Conservation (phyloP, 2,329 filamentous ascomycete species). For the Botrytis fabae region DNA sequence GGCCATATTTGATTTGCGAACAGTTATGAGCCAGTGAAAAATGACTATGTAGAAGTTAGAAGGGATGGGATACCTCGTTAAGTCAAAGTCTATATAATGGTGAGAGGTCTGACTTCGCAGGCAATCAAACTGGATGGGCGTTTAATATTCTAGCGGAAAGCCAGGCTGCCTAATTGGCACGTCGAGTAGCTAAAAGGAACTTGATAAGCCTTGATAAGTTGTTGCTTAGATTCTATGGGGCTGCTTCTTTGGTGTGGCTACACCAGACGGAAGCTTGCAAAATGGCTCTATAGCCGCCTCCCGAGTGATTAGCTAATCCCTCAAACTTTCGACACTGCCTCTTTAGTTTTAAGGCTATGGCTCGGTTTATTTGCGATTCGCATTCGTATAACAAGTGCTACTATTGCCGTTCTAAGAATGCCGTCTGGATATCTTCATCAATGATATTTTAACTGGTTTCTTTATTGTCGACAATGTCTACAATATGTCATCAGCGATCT, state of each 20-base stretch:
- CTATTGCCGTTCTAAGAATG: not conserved
- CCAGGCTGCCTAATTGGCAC: not conserved
- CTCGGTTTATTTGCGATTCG: not conserved
- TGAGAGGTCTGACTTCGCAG: no score
- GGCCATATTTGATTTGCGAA: no score
- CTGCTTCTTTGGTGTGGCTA: not conserved
- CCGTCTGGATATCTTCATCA: not conserved
- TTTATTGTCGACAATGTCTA: not conserved
- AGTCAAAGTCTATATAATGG: no score
- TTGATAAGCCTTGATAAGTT: not conserved
- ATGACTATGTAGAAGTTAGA: not conserved
- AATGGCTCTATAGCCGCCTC: not conserved
- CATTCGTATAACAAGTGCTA: not conserved
- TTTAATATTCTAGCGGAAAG: not conserved
- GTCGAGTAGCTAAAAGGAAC: fast-evolving
- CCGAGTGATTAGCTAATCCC: not conserved
- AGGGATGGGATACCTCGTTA: no score
- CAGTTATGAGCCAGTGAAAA: no score
- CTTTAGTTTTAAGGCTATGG: not conserved
- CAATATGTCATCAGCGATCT: not conserved
- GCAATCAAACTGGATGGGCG: no score
- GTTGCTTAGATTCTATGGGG: not conserved
- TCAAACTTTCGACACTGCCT: not conserved
- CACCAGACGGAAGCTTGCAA: not conserved
- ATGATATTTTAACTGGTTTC: not conserved